A percentile compares a stretch with the other conserved stretches of the same genome.
Conservation (phyloP, 2,329 filamentous ascomycete species). For the Sphaerostilbella broomeana region DNA sequence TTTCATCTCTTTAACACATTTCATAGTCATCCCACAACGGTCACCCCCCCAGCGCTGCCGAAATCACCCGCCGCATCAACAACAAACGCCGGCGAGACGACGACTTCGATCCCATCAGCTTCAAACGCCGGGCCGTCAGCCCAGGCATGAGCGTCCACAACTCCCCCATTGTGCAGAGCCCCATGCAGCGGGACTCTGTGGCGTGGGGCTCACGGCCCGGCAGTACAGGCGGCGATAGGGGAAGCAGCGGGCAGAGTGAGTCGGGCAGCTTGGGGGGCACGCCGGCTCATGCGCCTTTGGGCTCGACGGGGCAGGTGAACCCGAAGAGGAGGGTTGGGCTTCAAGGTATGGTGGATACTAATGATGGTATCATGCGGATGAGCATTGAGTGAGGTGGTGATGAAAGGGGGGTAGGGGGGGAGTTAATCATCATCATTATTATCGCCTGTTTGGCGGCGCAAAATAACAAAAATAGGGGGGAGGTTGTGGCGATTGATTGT, state of each 20-base stretch:
- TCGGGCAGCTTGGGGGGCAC: slow-evolving; percentile 35
- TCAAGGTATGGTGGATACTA: slow-evolving; percentile 94
- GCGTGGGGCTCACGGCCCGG: slow-evolving; percentile 68
- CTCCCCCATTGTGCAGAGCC: slow-evolving; percentile 80
- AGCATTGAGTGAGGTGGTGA: slow-evolving; percentile 81
- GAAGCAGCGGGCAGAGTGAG: slow-evolving; percentile 47
- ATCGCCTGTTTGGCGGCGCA: too few species aligned
- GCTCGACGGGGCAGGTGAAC: slow-evolving; percentile 38
- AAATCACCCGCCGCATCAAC: slow-evolving; percentile 71
- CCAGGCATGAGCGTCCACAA: slow-evolving; percentile 88
- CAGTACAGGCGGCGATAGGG: slow-evolving; percentile 50
- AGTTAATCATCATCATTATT: too few species aligned
- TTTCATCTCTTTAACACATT: too few species aligned
- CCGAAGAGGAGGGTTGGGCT: slow-evolving; percentile 64
- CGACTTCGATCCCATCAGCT: slow-evolving; percentile 78
- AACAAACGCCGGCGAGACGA: slow-evolving; percentile 83
- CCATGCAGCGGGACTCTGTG: slow-evolving; percentile 62
- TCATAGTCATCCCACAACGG: slow-evolving; percentile 26
- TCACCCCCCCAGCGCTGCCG: slow-evolving; percentile 57
- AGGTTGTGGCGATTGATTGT: too few species aligned
- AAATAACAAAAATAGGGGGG: too few species aligned
- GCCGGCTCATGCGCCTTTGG: slow-evolving; percentile 27
- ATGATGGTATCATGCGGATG: slow-evolving; percentile 93
- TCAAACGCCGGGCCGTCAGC: slow-evolving; percentile 87
- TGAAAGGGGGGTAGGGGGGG: too few species aligned